A percentile compares a stretch with the other conserved stretches of the same genome.
Conservation (phyloP, 2,329 filamentous ascomycete genomes). For the Scedosporium minutisporum region DNA sequence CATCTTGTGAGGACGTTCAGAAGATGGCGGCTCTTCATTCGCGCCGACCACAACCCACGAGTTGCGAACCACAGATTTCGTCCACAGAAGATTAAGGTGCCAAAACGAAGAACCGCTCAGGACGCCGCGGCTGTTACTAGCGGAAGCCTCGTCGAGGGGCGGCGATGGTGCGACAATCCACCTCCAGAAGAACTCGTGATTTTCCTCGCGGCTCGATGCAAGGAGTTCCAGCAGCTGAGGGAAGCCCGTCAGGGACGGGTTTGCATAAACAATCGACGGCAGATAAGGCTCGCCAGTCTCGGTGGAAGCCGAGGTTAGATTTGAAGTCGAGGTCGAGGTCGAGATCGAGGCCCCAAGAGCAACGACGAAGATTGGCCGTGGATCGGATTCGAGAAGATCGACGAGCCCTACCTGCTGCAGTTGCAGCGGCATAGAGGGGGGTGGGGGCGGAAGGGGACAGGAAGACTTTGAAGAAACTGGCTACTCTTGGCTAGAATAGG, state of each 20-base stretch:
- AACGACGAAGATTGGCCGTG: constrained; percentile 31
- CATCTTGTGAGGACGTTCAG: constrained; percentile 22
- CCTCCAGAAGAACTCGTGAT: constrained; percentile 26
- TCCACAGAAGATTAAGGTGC: constrained; percentile 27
- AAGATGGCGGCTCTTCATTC: constrained; percentile 23
- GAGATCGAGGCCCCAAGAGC: constrained; percentile 1
- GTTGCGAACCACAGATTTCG: constrained; percentile 21
- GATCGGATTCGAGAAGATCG: constrained; percentile 30
- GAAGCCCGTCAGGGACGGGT: constrained; percentile 23
- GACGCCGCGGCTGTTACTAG: not conserved
- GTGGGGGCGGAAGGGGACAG: not conserved
- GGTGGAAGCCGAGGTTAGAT: constrained; percentile 1
- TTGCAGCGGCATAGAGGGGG: constrained; percentile 10
- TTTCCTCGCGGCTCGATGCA: constrained; percentile 11
- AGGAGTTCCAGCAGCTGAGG: constrained; percentile 17
- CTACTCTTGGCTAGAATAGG: not conserved
- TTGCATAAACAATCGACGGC: constrained; percentile 22
- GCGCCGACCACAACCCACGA: constrained; percentile 29
- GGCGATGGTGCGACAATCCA: constrained; percentile 19
- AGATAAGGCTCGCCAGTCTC: constrained; percentile 7
- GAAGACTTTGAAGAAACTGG: not conserved
- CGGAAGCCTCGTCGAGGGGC: not conserved
- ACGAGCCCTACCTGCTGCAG: constrained; percentile 18
- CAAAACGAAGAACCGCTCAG: constrained; percentile 18
- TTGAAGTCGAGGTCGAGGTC: not conserved